Conservation (phyloP, 179 eudicot genomes). For the Sideroxylon spinosum region DNA sequence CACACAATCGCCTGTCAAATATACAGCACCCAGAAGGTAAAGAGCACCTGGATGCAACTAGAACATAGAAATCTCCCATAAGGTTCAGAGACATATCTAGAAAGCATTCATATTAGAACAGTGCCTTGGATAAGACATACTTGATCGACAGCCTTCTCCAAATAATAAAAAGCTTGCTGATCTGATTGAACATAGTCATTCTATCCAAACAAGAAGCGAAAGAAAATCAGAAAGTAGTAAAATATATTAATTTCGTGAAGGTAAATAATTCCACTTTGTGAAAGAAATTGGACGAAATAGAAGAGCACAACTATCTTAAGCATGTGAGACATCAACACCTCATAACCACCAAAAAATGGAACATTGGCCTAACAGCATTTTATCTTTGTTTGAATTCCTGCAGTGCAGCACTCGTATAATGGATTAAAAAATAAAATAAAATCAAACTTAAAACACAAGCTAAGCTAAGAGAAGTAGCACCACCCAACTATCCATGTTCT, state of each 20-base stretch:
- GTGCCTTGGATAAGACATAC: slow-evolving; percentile 29
- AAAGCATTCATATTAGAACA: background rate
- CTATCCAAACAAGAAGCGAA: slow-evolving; percentile 30
- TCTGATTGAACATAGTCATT: slow-evolving; percentile 70
- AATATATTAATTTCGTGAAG: background rate
- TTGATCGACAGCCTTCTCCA: slow-evolving; percentile 91
- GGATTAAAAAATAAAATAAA: background rate
- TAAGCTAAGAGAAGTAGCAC: too few relatives aligned
- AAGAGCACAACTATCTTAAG: background rate
- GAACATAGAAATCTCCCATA: slow-evolving; percentile 13
- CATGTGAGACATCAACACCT: background rate
- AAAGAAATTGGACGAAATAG: background rate
- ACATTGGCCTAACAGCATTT: background rate
- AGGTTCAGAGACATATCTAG: background rate
- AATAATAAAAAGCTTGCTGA: slow-evolving; percentile 79
- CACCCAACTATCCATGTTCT: too few relatives aligned
- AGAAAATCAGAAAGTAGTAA: background rate
- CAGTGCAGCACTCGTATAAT: background rate
- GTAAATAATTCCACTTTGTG: slow-evolving; percentile 1
- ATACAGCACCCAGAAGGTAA: slow-evolving; percentile 85
- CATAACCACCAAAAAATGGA: background rate
- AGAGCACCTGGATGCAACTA: slow-evolving; percentile 95
- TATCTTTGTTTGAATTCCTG: background rate
- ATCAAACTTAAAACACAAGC: too few relatives aligned
- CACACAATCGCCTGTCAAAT: slow-evolving; percentile 89